phyloP scores from a whole-genome alignment of 441 rosid species.

The Erysimum cheiri region DNA sequence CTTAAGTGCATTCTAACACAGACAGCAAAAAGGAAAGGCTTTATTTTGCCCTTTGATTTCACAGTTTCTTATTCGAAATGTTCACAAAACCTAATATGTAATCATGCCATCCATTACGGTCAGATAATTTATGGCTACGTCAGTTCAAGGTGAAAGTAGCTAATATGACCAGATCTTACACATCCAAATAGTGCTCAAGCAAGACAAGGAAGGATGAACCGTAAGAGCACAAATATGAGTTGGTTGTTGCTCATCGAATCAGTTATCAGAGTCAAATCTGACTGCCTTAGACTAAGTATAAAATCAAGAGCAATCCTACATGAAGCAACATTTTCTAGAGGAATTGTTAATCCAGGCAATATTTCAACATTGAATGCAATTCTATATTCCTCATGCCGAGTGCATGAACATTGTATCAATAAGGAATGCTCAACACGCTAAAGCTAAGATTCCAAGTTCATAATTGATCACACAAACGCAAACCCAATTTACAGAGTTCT shows the following conservation, averaged over 20 bases:
- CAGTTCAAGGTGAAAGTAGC: too few species aligned
- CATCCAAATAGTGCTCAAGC: not conserved
- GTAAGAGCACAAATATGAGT: slow-evolving; percentile 1
- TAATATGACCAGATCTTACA: slow-evolving; percentile 1
- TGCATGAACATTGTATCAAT: not conserved
- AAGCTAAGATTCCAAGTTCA: slow-evolving; percentile 19
- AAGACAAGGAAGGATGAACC: not conserved
- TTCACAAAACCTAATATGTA: slow-evolving; percentile 1
- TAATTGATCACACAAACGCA: not conserved
- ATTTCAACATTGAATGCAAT: not conserved
- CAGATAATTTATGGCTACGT: not conserved
- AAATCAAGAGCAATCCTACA: slow-evolving; percentile 4
- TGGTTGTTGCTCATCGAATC: not conserved
- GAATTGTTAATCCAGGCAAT: not conserved
- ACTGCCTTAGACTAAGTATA: slow-evolving; percentile 1
- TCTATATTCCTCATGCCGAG: not conserved
- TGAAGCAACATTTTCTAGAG: not conserved
- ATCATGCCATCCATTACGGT: not conserved
- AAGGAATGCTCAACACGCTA: not conserved
- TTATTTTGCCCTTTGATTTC: not conserved
- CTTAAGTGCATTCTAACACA: slow-evolving; percentile 9
- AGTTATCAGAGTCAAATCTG: not conserved
- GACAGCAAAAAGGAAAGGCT: not conserved
- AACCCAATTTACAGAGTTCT: not conserved
- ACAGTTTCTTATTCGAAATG: slow-evolving; percentile 5